These are phyloP conservation scores for Pseudoturritis turrita DNA, from an alignment of 345 rosid species.

Conservation along the genomic window DNA sequence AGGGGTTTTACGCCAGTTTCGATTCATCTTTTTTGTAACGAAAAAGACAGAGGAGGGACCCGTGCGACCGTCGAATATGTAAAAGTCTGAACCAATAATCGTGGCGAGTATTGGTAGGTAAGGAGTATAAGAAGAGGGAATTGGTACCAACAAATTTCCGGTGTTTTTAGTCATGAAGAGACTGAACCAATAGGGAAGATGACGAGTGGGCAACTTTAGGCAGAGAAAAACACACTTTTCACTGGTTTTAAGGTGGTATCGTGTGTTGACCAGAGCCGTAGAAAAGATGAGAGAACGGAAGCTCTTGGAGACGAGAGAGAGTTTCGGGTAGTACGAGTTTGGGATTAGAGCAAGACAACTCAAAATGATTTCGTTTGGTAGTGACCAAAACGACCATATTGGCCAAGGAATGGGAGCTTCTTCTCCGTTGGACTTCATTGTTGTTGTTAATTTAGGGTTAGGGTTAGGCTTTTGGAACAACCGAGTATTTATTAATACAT, in stretches of 20 bases:
- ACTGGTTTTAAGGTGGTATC: too few relatives aligned
- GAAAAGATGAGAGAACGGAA: neutral
- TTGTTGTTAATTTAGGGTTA: too few relatives aligned
- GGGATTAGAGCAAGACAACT: neutral
- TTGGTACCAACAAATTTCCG: neutral
- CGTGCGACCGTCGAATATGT: too few relatives aligned
- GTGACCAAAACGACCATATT: neutral
- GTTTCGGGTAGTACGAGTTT: neutral
- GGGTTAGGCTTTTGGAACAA: too few relatives aligned
- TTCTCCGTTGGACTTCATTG: too few relatives aligned
- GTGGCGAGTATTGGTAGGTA: accelerated
- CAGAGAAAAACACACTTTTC: neutral
- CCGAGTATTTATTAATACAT: too few relatives aligned
- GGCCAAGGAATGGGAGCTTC: too few relatives aligned
- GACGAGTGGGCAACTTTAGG: neutral
- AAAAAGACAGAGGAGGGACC: too few relatives aligned
- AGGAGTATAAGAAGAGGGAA: neutral
- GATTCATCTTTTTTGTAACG: too few relatives aligned
- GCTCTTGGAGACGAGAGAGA: neutral
- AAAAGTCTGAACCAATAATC: neutral
- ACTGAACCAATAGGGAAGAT: neutral
- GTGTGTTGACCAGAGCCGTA: too few relatives aligned
- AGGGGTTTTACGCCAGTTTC: neutral
- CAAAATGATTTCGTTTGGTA: neutral
- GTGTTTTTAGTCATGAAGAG: too few relatives aligned